Conservation (phyloP, 2,329 filamentous ascomycete species). For the Paracamarosporium sp. region DNA sequence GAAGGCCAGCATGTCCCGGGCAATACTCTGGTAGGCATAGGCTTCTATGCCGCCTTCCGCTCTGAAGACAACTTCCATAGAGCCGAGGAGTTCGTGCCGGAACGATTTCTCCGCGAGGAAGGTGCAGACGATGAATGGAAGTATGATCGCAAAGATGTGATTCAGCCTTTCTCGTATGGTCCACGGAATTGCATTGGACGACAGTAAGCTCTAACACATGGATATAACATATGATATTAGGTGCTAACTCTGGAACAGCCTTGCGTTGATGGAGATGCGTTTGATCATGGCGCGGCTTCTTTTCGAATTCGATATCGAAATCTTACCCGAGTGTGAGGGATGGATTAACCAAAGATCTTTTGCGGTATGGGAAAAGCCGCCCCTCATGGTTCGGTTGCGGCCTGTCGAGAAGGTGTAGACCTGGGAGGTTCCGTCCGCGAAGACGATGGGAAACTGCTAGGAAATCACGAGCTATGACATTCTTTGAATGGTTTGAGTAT, state of each 20-base stretch:
- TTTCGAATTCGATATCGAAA: not conserved
- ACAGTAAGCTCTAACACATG: slow-evolving; percentile 13
- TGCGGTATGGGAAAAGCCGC: not conserved
- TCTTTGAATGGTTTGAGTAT: slow-evolving; percentile 37
- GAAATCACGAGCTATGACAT: slow-evolving; percentile 42
- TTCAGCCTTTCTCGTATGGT: slow-evolving; percentile 49
- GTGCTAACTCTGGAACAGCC: not conserved
- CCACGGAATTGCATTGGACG: slow-evolving; percentile 34
- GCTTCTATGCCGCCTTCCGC: not conserved
- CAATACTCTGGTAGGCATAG: slow-evolving; percentile 15
- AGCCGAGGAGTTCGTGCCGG: not conserved
- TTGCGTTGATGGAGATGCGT: not conserved
- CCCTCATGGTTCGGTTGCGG: not conserved
- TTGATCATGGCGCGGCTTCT: not conserved
- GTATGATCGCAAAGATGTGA: slow-evolving; percentile 30
- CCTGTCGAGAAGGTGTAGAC: not conserved
- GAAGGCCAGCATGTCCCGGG: slow-evolving; percentile 16
- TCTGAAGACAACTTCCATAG: not conserved
- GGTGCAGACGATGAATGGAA: slow-evolving; percentile 19
- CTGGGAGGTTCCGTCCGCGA: too few species aligned
- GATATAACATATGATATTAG: not conserved
- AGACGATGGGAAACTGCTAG: too few species aligned
- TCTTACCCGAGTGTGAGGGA: not conserved
- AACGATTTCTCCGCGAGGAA: not conserved
- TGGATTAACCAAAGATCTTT: not conserved